Conservation (phyloP, 192 early-diverging fungal genomes). For the Backusella tarrabulga region DNA sequence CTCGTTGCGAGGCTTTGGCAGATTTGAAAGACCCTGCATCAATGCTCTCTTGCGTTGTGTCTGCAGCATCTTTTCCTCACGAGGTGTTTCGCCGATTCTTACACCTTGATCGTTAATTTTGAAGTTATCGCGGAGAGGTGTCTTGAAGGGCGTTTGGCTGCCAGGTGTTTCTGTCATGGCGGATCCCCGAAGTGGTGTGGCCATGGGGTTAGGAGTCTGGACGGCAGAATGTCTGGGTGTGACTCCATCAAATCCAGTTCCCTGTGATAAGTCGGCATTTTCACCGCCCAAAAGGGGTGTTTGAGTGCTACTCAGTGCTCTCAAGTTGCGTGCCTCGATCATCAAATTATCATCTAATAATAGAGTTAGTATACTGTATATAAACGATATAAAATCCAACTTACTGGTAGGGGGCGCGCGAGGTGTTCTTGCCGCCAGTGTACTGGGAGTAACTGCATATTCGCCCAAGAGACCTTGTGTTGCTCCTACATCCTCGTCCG, state of each 20-base stretch:
- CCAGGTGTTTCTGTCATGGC: slow-evolving; percentile 15
- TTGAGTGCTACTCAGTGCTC: slow-evolving; percentile 67
- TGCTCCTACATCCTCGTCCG: slow-evolving; percentile 50
- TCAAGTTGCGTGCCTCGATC: slow-evolving; percentile 81
- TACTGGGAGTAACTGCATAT: slow-evolving; percentile 59
- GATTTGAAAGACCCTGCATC: slow-evolving; percentile 57
- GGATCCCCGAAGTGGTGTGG: slow-evolving; percentile 36
- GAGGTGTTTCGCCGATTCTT: slow-evolving; percentile 63
- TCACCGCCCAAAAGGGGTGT: slow-evolving; percentile 87
- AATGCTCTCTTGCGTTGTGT: slow-evolving; percentile 68
- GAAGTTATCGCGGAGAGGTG: slow-evolving; percentile 60
- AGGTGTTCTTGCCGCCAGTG: slow-evolving; percentile 66
- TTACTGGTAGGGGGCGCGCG: slow-evolving; percentile 42
- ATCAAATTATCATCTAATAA: slow-evolving; percentile 60
- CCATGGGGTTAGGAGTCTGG: slow-evolving; percentile 84
- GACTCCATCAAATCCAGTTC: slow-evolving; percentile 61
- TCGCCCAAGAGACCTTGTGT: slow-evolving; percentile 70
- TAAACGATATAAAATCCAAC: slow-evolving; percentile 7
- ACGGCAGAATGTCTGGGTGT: slow-evolving; percentile 54
- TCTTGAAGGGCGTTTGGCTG: slow-evolving; percentile 57
- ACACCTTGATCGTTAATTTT: slow-evolving; percentile 51
- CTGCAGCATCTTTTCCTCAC: slow-evolving; percentile 59
- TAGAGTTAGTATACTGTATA: background rate
- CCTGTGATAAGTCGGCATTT: slow-evolving; percentile 40
- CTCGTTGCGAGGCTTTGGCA: slow-evolving; percentile 91